A percentile compares a stretch with the other conserved stretches of the same genome.
These are phyloP conservation scores for Dovyalis caffra DNA, from an alignment of 345 rosid species.

Conservation along the genomic window DNA sequence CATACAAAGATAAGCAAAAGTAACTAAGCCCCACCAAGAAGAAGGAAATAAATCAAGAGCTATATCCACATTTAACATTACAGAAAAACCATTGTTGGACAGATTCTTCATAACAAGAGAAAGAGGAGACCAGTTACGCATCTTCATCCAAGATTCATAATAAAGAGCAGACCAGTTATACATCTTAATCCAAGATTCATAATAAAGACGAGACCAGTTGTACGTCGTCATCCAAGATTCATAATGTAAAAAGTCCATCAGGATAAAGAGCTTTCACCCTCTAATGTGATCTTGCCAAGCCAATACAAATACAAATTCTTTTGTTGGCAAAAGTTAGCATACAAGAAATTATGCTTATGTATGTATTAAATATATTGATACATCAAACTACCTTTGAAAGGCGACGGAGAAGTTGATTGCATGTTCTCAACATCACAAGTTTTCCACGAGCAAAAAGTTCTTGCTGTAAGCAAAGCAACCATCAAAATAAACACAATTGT, in stretches of 20 bases:
- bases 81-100: background rate
- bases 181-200: background rate
- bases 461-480: conserved; percentile 48
- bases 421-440: conserved; percentile 98
- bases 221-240: background rate
- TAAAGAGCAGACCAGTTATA: background rate
- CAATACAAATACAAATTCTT: background rate
- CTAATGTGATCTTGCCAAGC: background rate
- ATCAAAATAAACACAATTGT: conserved; percentile 4
- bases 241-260: background rate
- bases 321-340: background rate
- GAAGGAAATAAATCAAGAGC: background rate
- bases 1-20: background rate
- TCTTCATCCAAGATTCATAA: background rate
- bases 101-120: background rate
- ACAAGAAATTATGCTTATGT: background rate
- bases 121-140: background rate
- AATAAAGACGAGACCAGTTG: background rate
- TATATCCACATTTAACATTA: background rate
- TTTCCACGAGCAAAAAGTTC: conserved; percentile 99
- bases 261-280: background rate
- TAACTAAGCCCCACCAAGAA: background rate
- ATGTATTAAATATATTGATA: background rate
- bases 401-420: conserved; percentile 99
- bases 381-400: conserved; percentile 68